phyloP scores from a whole-genome alignment of 257 asterid genomes.

The Gardenia jasminoides region DNA sequence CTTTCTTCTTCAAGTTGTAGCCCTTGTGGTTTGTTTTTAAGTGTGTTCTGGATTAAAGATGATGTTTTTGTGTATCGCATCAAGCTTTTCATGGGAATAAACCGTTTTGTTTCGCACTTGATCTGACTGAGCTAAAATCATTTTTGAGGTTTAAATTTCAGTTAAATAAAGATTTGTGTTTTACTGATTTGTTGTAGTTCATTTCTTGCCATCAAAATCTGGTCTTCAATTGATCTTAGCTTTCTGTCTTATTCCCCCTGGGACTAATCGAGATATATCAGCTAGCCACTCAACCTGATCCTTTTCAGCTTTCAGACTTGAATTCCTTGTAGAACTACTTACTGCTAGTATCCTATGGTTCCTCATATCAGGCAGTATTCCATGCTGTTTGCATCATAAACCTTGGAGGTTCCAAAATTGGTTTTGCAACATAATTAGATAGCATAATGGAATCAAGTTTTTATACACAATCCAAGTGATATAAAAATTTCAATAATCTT shows the following conservation, averaged over 20 bases:
- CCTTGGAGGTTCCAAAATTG: background rate
- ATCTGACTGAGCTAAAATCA: background rate
- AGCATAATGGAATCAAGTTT: background rate
- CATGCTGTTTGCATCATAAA: background rate
- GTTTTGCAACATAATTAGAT: background rate
- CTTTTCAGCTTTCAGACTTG: background rate
- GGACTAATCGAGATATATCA: no score
- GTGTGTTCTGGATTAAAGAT: background rate
- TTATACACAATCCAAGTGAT: background rate
- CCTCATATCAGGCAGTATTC: background rate
- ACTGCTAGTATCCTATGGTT: background rate
- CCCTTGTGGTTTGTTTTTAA: background rate
- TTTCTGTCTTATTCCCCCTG: background rate
- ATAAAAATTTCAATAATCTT: no score
- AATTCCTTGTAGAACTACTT: background rate
- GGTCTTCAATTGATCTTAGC: background rate
- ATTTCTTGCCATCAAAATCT: background rate
- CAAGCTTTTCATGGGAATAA: background rate
- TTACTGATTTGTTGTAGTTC: background rate
- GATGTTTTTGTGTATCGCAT: background rate
- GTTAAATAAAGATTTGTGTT: background rate
- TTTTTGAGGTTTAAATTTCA: background rate
- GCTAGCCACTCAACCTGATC: background rate
- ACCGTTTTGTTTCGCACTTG: background rate
- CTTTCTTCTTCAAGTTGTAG: no score